Percentiles rank a stretch among this genome's conserved stretches.
phyloP scores from a whole-genome alignment of 495 filamentous ascomycete genomes.

The Penicillium soppii region DNA sequence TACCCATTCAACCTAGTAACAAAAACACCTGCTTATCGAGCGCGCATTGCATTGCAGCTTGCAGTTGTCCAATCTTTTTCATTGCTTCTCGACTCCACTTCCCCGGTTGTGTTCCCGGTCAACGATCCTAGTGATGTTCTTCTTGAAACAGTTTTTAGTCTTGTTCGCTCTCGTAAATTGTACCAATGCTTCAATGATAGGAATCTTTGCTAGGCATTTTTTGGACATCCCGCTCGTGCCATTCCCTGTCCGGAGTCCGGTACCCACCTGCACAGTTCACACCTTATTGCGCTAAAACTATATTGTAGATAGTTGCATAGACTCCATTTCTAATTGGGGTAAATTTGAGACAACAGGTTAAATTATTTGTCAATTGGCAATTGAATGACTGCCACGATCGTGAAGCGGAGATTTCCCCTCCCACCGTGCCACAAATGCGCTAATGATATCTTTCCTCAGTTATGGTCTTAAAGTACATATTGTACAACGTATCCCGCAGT shows the following conservation, averaged over 20 bases:
- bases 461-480: too few species aligned
- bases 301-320: background rate
- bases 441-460: background rate
- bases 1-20: background rate
- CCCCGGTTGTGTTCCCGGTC: slow-evolving; percentile 28
- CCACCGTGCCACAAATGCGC: slow-evolving; percentile 4
- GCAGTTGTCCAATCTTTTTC: slow-evolving; percentile 3
- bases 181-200: background rate
- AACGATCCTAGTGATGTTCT: slow-evolving; percentile 2
- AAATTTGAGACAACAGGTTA: background rate
- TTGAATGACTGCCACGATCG: slow-evolving; percentile 5
- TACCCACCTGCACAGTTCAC: slow-evolving; percentile 30
- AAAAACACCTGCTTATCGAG: background rate
- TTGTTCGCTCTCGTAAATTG: background rate
- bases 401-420: background rate
- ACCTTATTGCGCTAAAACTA: slow-evolving; percentile 30
- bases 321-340: slow-evolving; percentile 1
- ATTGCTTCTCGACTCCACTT: slow-evolving; percentile 20
- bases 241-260: slow-evolving; percentile 5
- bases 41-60: slow-evolving; percentile 3
- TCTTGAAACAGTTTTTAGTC: background rate
- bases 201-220: background rate
- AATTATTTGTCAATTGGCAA: slow-evolving; percentile 5
- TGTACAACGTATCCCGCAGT: too few species aligned
- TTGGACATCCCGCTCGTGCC: slow-evolving; percentile 11